Evolutionary conservation across 2,329 filamentous ascomycete genomes (phyloP).

Genomic region (Penicillium occitanis): DNA sequence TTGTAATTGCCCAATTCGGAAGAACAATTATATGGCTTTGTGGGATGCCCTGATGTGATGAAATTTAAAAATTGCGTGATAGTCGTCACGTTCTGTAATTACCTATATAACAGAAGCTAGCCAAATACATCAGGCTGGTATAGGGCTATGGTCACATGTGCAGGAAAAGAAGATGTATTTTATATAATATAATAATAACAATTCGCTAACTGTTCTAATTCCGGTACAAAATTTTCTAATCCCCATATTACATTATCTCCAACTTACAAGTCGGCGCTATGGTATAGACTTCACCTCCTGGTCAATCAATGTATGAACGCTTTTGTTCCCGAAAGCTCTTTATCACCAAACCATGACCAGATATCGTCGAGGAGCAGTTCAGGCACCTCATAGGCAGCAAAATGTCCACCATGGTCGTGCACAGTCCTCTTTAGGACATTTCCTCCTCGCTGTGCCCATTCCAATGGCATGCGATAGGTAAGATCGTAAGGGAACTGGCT

Average conservation of each 20-base stretch:
- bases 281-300: not conserved
- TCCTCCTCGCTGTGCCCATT: conserved; percentile 6
- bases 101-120: not conserved
- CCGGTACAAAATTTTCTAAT: not conserved
- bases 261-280: not conserved
- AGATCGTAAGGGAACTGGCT: conserved; percentile 10
- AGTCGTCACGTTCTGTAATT: not conserved
- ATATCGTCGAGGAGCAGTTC: conserved; percentile 8
- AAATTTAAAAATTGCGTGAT: not conserved
- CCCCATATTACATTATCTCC: not conserved
- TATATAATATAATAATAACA: not conserved
- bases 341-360: conserved; percentile 14
- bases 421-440: conserved; percentile 15
- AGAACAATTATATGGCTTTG: not conserved
- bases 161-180: not conserved
- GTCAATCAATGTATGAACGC: not conserved
- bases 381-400: conserved; percentile 8
- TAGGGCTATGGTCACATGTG: not conserved
- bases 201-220: not conserved
- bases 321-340: conserved; percentile 13
- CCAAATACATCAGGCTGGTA: not conserved
- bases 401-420: conserved; percentile 2
- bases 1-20: not conserved
- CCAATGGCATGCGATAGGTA: conserved; percentile 10
- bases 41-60: not conserved